Conservation (phyloP, 2,329 filamentous ascomycete species). For the Daldinia sp. region DNA sequence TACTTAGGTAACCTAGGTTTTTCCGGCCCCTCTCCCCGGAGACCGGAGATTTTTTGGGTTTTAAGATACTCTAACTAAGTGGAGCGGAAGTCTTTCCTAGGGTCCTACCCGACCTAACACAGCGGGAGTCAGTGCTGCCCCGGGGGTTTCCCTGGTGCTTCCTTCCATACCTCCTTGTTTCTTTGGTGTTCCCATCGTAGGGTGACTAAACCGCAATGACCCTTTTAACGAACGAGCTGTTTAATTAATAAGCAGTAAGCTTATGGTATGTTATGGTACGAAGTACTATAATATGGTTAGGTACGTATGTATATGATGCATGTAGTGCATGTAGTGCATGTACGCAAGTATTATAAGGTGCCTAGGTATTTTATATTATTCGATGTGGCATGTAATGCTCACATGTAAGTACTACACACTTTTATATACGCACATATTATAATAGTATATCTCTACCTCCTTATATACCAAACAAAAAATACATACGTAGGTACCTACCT, state of each 20-base stretch:
- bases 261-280: too few relatives aligned
- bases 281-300: too few relatives aligned
- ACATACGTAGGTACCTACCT: background rate
- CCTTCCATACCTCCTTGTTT: background rate
- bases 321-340: background rate
- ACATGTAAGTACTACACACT: background rate
- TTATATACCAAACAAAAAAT: too few relatives aligned
- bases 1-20: conserved; percentile 1
- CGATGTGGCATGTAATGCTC: background rate
- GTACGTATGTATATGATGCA: background rate
- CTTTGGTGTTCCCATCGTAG: background rate
- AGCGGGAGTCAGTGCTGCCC: conserved; percentile 2
- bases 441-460: too few relatives aligned
- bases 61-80: background rate
- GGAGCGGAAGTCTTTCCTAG: background rate
- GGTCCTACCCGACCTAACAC: background rate
- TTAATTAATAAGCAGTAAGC: background rate
- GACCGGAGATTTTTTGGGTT: background rate
- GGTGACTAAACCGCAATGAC: background rate
- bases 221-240: background rate
- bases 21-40: background rate
- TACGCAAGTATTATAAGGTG: too few relatives aligned
- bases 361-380: background rate
- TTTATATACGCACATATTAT: background rate
- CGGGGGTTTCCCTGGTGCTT: background rate